Evolutionary conservation across 176 grass and related monocot genomes (phyloP).

Genomic region (Eragrostis nindensis): DNA sequence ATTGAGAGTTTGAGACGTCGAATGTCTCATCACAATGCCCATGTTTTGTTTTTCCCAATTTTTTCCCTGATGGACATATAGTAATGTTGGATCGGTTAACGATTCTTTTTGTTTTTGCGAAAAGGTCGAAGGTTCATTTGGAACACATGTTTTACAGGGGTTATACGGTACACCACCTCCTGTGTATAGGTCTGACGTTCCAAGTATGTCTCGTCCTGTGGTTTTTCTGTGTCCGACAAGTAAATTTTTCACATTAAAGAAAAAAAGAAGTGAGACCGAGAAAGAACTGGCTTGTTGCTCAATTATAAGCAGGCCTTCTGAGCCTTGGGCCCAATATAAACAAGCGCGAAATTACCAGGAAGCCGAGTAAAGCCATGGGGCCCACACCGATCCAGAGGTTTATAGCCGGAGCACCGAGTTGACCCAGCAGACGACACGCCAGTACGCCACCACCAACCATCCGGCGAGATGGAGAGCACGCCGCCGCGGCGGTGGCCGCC

Average conservation of each 20-base stretch:
- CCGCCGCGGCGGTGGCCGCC: conserved; percentile 64
- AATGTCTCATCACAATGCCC: neutral
- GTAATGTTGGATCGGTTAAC: neutral
- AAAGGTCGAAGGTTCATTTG: neutral
- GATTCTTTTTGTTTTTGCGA: too few relatives aligned
- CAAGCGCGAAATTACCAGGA: conserved; percentile 38
- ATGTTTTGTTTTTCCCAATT: neutral
- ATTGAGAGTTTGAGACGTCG: neutral
- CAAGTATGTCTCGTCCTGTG: neutral
- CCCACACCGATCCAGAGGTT: neutral
- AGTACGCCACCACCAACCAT: conserved; percentile 10
- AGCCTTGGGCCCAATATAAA: neutral
- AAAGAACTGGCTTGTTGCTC: neutral
- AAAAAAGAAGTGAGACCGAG: too few relatives aligned
- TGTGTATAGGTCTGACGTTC: too few relatives aligned
- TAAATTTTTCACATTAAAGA: too few relatives aligned
- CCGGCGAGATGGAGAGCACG: conserved; percentile 34
- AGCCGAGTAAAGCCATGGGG: neutral
- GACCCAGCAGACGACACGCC: conserved; percentile 25
- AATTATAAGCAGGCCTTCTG: neutral
- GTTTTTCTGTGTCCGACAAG: too few relatives aligned
- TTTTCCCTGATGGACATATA: neutral
- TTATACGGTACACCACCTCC: too few relatives aligned
- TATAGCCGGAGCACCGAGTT: conserved; percentile 30
- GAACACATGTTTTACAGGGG: too few relatives aligned